A percentile compares a stretch with the other conserved stretches of the same genome.
These are phyloP conservation scores for Annulohypoxylon nitens DNA, from an alignment of 495 filamentous ascomycete genomes.

Conservation along the genomic window DNA sequence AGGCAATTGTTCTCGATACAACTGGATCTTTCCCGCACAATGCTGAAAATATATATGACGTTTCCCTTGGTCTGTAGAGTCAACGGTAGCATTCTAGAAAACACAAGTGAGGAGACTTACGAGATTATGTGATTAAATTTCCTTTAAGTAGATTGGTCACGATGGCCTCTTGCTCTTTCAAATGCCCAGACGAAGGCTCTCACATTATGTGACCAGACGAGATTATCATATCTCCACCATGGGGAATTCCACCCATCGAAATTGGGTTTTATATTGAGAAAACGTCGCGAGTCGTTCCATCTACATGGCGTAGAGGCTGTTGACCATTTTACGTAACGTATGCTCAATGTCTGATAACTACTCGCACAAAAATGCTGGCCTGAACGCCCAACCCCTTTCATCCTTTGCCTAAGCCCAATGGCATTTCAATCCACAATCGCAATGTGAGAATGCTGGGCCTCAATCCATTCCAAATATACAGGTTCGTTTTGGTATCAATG, in stretches of 20 bases:
- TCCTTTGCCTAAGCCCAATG: slow-evolving; percentile 20
- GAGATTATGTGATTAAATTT: slow-evolving; percentile 5
- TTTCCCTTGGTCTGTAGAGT: slow-evolving; percentile 22
- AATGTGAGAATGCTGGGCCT: slow-evolving; percentile 37
- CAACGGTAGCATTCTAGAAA: slow-evolving; percentile 28
- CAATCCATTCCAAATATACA: slow-evolving; percentile 48
- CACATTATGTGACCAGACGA: slow-evolving; percentile 15
- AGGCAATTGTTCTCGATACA: slow-evolving; percentile 43
- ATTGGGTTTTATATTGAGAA: slow-evolving; percentile 49
- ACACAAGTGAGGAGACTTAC: slow-evolving; percentile 28
- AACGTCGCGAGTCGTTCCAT: slow-evolving; percentile 47
- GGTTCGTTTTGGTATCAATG: slow-evolving; percentile 42
- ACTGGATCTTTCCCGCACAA: slow-evolving; percentile 24
- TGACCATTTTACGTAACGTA: slow-evolving; percentile 51
- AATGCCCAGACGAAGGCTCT: slow-evolving; percentile 16
- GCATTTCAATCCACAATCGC: slow-evolving; percentile 22
- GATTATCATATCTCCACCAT: slow-evolving; percentile 26
- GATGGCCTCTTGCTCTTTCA: slow-evolving; percentile 5
- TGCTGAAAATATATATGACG: slow-evolving; percentile 32
- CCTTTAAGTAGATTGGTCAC: neutral
- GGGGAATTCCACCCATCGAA: slow-evolving; percentile 22
- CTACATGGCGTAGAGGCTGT: slow-evolving; percentile 42
- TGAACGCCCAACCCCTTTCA: slow-evolving; percentile 34
- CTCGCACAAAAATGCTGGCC: slow-evolving; percentile 45
- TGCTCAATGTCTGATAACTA: slow-evolving; percentile 49